Percentiles rank a stretch among this genome's conserved stretches.
phyloP scores from a whole-genome alignment of 768 basidiomycete genomes.

The Tricholoma sp. region DNA sequence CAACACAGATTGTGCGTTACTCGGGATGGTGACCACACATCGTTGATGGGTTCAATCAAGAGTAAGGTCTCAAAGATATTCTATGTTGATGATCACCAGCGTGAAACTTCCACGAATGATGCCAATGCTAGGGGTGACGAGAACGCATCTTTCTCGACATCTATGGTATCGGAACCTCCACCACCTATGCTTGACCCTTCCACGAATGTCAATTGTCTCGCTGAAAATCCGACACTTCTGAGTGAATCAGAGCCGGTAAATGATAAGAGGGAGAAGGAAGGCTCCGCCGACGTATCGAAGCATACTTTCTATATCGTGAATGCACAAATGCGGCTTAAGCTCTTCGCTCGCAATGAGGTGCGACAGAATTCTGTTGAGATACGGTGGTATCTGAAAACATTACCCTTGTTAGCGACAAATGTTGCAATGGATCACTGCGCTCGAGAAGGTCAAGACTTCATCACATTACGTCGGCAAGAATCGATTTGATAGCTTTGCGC shows the following conservation, averaged over 20 bases:
- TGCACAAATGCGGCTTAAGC: slow-evolving; percentile 82
- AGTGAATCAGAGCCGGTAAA: slow-evolving; percentile 28
- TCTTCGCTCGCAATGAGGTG: slow-evolving; percentile 85
- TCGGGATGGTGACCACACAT: slow-evolving; percentile 27
- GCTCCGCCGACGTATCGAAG: slow-evolving; percentile 65
- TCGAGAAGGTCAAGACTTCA: slow-evolving; percentile 72
- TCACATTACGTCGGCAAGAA: slow-evolving; percentile 79
- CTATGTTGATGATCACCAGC: slow-evolving; percentile 23
- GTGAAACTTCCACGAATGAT: slow-evolving; percentile 13
- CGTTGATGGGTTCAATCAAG: slow-evolving; percentile 45
- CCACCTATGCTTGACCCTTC: slow-evolving; percentile 77
- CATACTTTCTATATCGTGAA: slow-evolving; percentile 95
- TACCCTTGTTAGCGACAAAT: slow-evolving; percentile 68
- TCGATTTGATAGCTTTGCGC: slow-evolving; percentile 92
- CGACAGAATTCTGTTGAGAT: slow-evolving; percentile 8
- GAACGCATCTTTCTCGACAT: slow-evolving; percentile 26
- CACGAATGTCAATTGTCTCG: slow-evolving; percentile 61
- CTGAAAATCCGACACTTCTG: slow-evolving; percentile 16
- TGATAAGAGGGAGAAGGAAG: slow-evolving; percentile 43
- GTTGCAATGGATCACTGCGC: slow-evolving; percentile 92
- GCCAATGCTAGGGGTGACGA: slow-evolving; percentile 16
- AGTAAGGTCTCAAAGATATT: slow-evolving; percentile 42
- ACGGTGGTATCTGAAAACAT: slow-evolving; percentile 2
- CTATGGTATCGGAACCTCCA: slow-evolving; percentile 33
- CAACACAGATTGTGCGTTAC: slow-evolving; percentile 6